Percentiles rank a stretch among this genome's conserved stretches.
phyloP scores from a whole-genome alignment of 495 filamentous ascomycete genomes.

The Xylaria intraflava region DNA sequence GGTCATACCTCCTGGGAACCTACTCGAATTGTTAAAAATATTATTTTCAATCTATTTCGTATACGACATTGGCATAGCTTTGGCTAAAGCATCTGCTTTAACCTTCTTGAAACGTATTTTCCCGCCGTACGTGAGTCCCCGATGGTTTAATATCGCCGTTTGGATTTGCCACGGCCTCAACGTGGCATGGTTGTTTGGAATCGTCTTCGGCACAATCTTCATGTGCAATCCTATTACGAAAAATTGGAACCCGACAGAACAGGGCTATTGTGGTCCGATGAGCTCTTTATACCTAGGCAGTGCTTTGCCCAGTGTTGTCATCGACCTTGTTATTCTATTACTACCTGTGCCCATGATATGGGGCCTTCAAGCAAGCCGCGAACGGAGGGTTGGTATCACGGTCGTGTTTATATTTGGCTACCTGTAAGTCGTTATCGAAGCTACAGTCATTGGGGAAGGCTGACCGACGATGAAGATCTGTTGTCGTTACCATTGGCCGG shows the following conservation, averaged over 20 bases:
- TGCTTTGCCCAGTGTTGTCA: conserved; percentile 21
- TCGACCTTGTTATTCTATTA: conserved; percentile 31
- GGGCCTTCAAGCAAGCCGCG: conserved; percentile 21
- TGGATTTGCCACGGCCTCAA: conserved; percentile 7
- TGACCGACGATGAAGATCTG: too few relatives aligned
- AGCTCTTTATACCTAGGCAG: conserved; percentile 1
- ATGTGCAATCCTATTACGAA: conserved; percentile 11
- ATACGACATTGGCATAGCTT: conserved; percentile 2
- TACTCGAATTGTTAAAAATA: not conserved
- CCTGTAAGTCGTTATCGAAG: conserved; percentile 20
- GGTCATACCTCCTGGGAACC: not conserved
- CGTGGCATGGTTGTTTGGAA: conserved; percentile 9
- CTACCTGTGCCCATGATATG: conserved; percentile 33
- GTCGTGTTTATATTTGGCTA: conserved; percentile 31
- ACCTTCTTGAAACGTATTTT: conserved; percentile 11
- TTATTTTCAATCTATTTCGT: not conserved
- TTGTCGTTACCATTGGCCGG: too few relatives aligned
- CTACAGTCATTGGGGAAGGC: not conserved
- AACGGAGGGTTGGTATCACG: conserved; percentile 21
- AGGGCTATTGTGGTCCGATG: not conserved
- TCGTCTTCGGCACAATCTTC: conserved; percentile 12
- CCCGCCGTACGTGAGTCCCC: not conserved
- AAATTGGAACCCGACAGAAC: conserved; percentile 1
- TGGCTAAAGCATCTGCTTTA: conserved; percentile 8
- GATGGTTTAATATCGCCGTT: conserved; percentile 9